Evolutionary conservation across 2,329 filamentous ascomycete species (phyloP).

Genomic region (Bipolaris cookei): DNA sequence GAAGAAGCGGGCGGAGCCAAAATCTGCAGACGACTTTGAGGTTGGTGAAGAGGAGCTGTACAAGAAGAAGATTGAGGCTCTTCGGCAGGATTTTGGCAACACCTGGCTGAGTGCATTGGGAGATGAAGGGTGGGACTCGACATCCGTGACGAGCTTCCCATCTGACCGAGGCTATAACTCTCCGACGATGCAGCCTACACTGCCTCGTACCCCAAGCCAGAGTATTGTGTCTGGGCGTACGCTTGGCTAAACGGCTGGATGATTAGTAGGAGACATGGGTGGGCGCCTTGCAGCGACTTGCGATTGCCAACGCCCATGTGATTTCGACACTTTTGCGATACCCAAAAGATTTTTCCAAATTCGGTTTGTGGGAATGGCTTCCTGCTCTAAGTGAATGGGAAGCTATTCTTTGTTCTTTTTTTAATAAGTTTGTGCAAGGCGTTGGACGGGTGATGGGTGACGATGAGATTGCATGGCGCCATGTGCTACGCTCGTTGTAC

Average conservation of each 20-base stretch:
- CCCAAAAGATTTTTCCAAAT: constrained; percentile 39
- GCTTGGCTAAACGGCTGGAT: constrained; percentile 33
- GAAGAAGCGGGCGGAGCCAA: constrained; percentile 22
- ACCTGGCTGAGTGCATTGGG: constrained; percentile 86
- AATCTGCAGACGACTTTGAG: constrained; percentile 62
- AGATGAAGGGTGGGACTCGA: constrained; percentile 68
- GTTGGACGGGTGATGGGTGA: constrained; percentile 34
- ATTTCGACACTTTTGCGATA: constrained; percentile 45
- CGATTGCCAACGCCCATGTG: constrained; percentile 13
- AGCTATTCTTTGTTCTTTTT: constrained; percentile 2
- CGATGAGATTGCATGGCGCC: constrained; percentile 30
- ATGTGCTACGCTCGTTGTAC: constrained; percentile 42
- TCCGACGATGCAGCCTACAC: constrained; percentile 39
- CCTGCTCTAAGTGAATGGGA: neutral
- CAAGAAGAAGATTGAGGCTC: constrained; percentile 82
- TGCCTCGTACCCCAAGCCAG: constrained; percentile 47
- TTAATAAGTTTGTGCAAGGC: constrained; percentile 37
- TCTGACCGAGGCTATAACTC: constrained; percentile 42
- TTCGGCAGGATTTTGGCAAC: constrained; percentile 84
- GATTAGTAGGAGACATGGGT: neutral
- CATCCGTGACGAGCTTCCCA: constrained; percentile 40
- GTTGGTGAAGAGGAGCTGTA: constrained; percentile 79
- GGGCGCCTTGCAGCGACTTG: neutral
- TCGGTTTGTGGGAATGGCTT: constrained; percentile 17
- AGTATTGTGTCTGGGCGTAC: constrained; percentile 50